Evolutionary conservation across 2,329 filamentous ascomycete genomes (phyloP).

Genomic region (Cyanodermella asteris): DNA sequence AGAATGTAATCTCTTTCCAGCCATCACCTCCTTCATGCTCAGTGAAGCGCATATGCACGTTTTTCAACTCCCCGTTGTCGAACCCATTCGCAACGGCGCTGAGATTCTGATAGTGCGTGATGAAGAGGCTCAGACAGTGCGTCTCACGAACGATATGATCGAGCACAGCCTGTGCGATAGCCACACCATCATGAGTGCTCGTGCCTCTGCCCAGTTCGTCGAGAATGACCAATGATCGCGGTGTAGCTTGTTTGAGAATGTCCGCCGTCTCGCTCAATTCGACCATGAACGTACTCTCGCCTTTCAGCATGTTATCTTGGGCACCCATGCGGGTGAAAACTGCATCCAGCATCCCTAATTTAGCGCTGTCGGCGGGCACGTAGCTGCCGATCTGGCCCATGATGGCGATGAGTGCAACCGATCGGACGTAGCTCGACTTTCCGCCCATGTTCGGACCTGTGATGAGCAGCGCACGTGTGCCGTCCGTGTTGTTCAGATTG

Average conservation of each 20-base stretch:
- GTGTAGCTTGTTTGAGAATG: conserved; percentile 74
- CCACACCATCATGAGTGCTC: conserved; percentile 84
- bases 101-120: conserved; percentile 90
- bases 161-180: conserved; percentile 81
- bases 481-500: conserved; percentile 41
- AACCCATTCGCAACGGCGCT: conserved; percentile 51
- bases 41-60: conserved; percentile 87
- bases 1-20: conserved; percentile 69
- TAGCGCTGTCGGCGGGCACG: conserved; percentile 56
- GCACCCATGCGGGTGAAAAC: conserved; percentile 93
- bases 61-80: conserved; percentile 41
- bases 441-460: conserved; percentile 98
- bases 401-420: conserved; percentile 74
- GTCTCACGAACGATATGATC: conserved; percentile 59
- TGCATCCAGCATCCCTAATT: conserved; percentile 66
- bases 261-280: conserved; percentile 82
- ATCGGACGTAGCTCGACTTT: conserved; percentile 91
- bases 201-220: conserved; percentile 91
- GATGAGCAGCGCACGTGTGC: conserved; percentile 57
- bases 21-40: conserved; percentile 27
- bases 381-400: conserved; percentile 91
- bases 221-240: conserved; percentile 67
- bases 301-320: conserved; percentile 84
- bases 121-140: conserved; percentile 69
- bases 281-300: conserved; percentile 95